A percentile compares a stretch with the other conserved stretches of the same genome.
These are phyloP conservation scores for Phytophthora pistaciae DNA, from an alignment of 352 stramenopile genomes.

Conservation along the genomic window DNA sequence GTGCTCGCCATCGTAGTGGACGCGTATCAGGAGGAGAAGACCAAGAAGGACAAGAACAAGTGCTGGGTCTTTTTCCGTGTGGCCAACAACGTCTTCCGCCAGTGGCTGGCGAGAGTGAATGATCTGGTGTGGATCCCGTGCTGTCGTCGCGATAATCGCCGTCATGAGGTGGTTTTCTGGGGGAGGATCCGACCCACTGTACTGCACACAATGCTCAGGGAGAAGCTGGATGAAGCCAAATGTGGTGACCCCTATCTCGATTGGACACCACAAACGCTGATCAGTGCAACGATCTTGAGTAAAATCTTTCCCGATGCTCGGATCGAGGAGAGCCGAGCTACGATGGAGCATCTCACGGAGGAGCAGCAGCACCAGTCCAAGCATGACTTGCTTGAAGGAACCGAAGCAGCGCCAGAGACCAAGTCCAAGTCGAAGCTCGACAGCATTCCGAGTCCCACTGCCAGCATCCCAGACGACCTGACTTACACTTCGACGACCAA, in stretches of 20 bases:
- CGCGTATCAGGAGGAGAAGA: constrained; percentile 57
- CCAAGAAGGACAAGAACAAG: constrained; percentile 39
- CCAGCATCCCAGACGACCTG: constrained; percentile 5
- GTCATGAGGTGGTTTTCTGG: constrained; percentile 29
- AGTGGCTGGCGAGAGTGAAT: constrained; percentile 34
- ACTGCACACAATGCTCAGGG: constrained; percentile 21
- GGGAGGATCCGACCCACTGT: constrained; percentile 31
- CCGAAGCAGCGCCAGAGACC: neutral
- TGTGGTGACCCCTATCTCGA: constrained; percentile 12
- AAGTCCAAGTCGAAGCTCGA: constrained; percentile 8
- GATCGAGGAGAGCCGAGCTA: constrained; percentile 28
- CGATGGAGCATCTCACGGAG: constrained; percentile 24
- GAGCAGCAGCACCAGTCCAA: constrained; percentile 18
- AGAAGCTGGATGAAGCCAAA: constrained; percentile 9
- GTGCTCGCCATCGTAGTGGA: constrained; percentile 81
- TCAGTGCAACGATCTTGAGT: constrained; percentile 17
- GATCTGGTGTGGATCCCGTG: constrained; percentile 21
- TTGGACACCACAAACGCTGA: constrained; percentile 19
- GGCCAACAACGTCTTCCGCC: constrained; percentile 28
- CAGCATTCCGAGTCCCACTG: constrained; percentile 10
- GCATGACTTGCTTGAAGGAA: constrained; percentile 14
- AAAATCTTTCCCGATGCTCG: constrained; percentile 31
- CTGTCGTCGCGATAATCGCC: constrained; percentile 16
- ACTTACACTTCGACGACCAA: constrained; percentile 9
- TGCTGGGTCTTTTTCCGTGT: constrained; percentile 41